Base-by-base conservation (phyloP, 2,329 filamentous ascomycete species). In the Xylariaceae sp. region DNA sequence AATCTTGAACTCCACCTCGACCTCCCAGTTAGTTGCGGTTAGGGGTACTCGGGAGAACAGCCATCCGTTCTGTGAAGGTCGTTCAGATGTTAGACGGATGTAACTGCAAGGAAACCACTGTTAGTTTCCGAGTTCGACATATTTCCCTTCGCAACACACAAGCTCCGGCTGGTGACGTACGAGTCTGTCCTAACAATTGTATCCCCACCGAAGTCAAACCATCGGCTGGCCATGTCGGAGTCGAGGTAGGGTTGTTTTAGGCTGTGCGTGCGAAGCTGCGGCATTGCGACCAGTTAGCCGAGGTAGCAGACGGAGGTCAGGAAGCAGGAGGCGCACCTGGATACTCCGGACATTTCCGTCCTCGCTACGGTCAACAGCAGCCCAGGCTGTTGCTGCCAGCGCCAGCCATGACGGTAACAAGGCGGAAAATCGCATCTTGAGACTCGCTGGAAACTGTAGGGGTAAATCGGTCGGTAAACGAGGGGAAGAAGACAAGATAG, bases 171-270 rank as follows among this genome's bases (percentile, higher is more conserved):
- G 14, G 45, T 38, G 47, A 65, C 74, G 49, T 78, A 83, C 78
- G 74, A 74, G 60, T 83, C 78, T 50, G 78, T 80, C 54, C 78
- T 71, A 56, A 96, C 76, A 55, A 98, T 83, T 28, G 90, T 88
- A 68, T 95, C 88, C 60, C 90, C 92, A 61, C 92, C 92, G 76
- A 94, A 98, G 69, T 98, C 92, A 68, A 90, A 98, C 90, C 92
- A 98, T 61, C 92, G 83, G 69, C 87, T 95, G 69, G 94, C 85
- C 83, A 97, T 89, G 65, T 97, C 92, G 45, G 88, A 92, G 68
- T 98, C 92, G 55, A 98, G 80, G 67, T 96, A 98, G 47, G 92
- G 92, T 85, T 96, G 76, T 61, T 76, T 70, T 47, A 95, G 73
- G 57, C 83, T 90, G 66, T 95, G 89, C 58, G 89, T 94, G 60